These are phyloP conservation scores for Saccharomyces hybrid DNA, from an alignment of 1,139 yeast genomes.

Conservation along the genomic window DNA sequence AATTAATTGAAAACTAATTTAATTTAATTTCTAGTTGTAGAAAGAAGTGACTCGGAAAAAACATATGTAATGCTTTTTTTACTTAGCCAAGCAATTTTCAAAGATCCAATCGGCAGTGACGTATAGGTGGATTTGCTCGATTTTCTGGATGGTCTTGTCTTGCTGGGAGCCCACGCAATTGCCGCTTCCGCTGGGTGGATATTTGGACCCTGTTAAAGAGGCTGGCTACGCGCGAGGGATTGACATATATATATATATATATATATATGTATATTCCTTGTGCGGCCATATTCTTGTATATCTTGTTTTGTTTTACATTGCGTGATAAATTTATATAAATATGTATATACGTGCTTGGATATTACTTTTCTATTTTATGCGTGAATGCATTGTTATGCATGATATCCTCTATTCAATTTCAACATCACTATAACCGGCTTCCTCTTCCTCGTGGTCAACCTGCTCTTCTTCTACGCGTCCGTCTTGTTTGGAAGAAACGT, in stretches of 20 bases:
- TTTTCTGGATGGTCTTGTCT: neutral
- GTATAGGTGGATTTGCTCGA: neutral
- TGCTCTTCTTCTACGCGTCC: constrained; percentile 12
- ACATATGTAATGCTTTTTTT: neutral
- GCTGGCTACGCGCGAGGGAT: neutral
- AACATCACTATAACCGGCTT: constrained; percentile 31
- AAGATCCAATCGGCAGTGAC: neutral
- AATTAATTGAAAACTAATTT: neutral
- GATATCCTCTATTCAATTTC: constrained; percentile 20
- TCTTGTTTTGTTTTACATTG: neutral
- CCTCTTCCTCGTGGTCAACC: constrained; percentile 19
- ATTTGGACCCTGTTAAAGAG: neutral
- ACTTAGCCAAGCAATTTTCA: neutral
- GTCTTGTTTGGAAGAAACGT: constrained; percentile 8
- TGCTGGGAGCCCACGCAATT: too few species aligned
- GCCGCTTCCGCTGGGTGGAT: too few species aligned
- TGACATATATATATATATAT: neutral
- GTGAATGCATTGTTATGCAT: neutral
- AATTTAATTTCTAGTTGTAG: too few species aligned
- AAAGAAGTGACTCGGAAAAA: neutral
- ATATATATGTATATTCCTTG: neutral
- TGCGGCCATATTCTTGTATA: too few species aligned
- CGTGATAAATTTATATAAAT: neutral
- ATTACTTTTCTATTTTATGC: neutral
- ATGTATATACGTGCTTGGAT: neutral